Evolutionary conservation across 176 grass and related monocot genomes (phyloP).

Genomic region (sorghum (Sorghum bicolor)): Sorghum_bicolor_NCBIv3 NC_012874.2:7649001-7649500

Average conservation of each 20-base stretch:
- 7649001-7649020: neutral
- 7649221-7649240: too few relatives aligned
- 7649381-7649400: neutral
- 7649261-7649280: too few relatives aligned
- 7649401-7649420: neutral
- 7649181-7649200: neutral
- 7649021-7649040: neutral
- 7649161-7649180: neutral
- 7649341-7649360: neutral
- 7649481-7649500: too few relatives aligned
- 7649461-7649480: slow-evolving; percentile 24
- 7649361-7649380: neutral
- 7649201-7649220: too few relatives aligned
- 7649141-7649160: too few relatives aligned
- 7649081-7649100: neutral
- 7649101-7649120: neutral
- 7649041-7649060: neutral
- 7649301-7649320: too few relatives aligned
- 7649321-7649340: neutral
- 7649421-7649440: neutral
- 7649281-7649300: too few relatives aligned
- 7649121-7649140: neutral
- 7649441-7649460: neutral
- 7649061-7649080: neutral
- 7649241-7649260: too few relatives aligned